These are phyloP conservation scores for Puccinia sorghi DNA, from an alignment of 1,284 basidiomycete species.

Conservation along the genomic window DNA sequence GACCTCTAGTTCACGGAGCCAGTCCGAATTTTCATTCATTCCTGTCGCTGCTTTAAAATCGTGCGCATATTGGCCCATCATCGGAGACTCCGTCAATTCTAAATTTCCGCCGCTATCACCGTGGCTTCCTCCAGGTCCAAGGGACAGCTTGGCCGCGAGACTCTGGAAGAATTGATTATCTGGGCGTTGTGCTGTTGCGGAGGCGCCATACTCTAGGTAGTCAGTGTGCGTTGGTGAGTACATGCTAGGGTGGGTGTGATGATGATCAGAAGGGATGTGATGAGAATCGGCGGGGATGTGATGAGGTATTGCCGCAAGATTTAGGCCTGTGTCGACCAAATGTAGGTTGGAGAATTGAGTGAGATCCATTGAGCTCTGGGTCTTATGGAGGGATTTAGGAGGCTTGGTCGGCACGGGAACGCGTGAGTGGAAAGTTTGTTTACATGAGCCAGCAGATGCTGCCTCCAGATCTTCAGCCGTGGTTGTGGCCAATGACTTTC, in stretches of 20 bases:
- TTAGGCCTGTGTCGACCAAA: constrained; percentile 18
- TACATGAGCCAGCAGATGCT: neutral
- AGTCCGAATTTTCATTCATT: constrained; percentile 26
- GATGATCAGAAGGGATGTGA: neutral
- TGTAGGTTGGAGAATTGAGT: constrained; percentile 48
- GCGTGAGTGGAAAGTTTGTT: neutral
- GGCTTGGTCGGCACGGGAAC: neutral
- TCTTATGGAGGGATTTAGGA: constrained; percentile 34
- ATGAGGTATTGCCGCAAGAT: neutral
- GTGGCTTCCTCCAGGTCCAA: neutral
- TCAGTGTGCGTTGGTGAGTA: constrained; percentile 2
- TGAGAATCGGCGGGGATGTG: neutral
- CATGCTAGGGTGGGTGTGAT: neutral
- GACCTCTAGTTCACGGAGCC: constrained; percentile 32
- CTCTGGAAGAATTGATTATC: constrained; percentile 11
- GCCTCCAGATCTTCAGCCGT: neutral
- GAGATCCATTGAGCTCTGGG: constrained; percentile 49
- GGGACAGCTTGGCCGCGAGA: constrained; percentile 5
- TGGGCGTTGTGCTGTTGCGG: neutral
- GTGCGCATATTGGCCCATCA: neutral
- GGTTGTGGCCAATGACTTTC: neutral
- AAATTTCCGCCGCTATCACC: neutral
- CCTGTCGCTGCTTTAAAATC: neutral
- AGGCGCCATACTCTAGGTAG: constrained; percentile 22
- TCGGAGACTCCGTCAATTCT: constrained; percentile 11